Conservation (phyloP, 2,329 filamentous ascomycete genomes). For the Ceratocystis destructans region DNA sequence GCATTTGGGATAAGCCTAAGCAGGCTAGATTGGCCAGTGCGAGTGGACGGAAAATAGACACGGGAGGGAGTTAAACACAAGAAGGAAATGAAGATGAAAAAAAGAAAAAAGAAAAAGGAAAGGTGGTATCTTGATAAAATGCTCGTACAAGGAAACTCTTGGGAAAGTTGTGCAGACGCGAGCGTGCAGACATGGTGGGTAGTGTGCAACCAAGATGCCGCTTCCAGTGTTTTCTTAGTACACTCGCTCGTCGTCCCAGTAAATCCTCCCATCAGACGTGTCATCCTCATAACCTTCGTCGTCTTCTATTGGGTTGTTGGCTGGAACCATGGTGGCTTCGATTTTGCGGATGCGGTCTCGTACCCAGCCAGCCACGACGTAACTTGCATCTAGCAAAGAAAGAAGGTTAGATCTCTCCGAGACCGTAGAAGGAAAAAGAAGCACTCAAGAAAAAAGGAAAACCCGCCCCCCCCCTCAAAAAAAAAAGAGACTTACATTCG, state of each 20-base stretch:
- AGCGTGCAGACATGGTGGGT: too few relatives aligned
- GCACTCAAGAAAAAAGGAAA: not conserved
- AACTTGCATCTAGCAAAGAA: constrained; percentile 14
- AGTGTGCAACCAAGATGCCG: not conserved
- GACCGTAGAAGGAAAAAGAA: constrained; percentile 1
- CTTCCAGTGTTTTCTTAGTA: constrained; percentile 10
- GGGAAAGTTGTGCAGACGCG: not conserved
- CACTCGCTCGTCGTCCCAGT: constrained; percentile 19
- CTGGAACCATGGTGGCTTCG: constrained; percentile 17
- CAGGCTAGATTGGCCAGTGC: not conserved
- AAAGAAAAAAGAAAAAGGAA: not conserved
- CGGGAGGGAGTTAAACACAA: not conserved
- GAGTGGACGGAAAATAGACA: not conserved
- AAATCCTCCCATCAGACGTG: constrained; percentile 17
- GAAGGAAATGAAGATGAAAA: not conserved
- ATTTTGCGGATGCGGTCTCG: constrained; percentile 19
- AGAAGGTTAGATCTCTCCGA: not conserved
- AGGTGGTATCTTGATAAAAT: constrained; percentile 8
- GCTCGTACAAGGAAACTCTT: not conserved
- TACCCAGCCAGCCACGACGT: constrained; percentile 18
- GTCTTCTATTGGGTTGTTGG: constrained; percentile 11
- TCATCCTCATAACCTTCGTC: constrained; percentile 17
- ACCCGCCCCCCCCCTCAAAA: not conserved
- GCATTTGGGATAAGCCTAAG: not conserved
- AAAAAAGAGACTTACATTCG: constrained; percentile 26